Conservation (phyloP, 306 rosid genomes). For the Ziziphus jujuba region DNA sequence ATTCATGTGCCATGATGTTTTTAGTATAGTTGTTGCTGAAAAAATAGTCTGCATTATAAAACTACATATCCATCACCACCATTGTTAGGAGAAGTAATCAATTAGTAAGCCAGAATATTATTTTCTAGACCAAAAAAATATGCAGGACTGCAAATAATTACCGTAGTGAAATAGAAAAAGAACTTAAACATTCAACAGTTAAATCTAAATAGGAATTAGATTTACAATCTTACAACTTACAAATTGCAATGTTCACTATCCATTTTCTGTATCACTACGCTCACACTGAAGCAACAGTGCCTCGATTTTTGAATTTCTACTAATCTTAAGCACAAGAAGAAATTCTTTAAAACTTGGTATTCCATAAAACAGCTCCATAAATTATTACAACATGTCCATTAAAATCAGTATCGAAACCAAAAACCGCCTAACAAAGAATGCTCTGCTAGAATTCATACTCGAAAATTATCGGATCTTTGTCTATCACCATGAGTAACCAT, state of each 20-base stretch:
- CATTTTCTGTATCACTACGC: slow-evolving; percentile 90
- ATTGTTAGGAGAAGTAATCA: slow-evolving; percentile 17
- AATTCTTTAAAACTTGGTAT: slow-evolving; percentile 73
- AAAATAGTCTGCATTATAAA: slow-evolving; percentile 68
- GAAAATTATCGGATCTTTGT: slow-evolving; percentile 74
- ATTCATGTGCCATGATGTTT: slow-evolving; percentile 59
- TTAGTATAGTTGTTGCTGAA: slow-evolving; percentile 80
- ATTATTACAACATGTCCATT: slow-evolving; percentile 13
- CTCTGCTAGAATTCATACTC: slow-evolving; percentile 56
- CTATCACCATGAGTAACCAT: slow-evolving; percentile 77
- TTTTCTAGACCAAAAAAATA: neutral
- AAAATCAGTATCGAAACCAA: slow-evolving; percentile 11
- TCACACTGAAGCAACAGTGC: slow-evolving; percentile 79
- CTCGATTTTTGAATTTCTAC: slow-evolving; percentile 64
- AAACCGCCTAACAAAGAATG: slow-evolving; percentile 22
- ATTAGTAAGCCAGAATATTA: too few relatives aligned
- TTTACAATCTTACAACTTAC: slow-evolving; percentile 44
- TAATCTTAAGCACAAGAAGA: slow-evolving; percentile 64
- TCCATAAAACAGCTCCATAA: slow-evolving; percentile 87
- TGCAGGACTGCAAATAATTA: neutral
- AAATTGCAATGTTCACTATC: slow-evolving; percentile 68
- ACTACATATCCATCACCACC: slow-evolving; percentile 21
- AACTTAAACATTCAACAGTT: slow-evolving; percentile 16
- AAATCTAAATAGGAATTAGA: slow-evolving; percentile 11
- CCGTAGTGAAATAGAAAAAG: neutral